Conservation (phyloP, 495 filamentous ascomycete genomes). For the Podospora pseudopauciseta region DNA sequence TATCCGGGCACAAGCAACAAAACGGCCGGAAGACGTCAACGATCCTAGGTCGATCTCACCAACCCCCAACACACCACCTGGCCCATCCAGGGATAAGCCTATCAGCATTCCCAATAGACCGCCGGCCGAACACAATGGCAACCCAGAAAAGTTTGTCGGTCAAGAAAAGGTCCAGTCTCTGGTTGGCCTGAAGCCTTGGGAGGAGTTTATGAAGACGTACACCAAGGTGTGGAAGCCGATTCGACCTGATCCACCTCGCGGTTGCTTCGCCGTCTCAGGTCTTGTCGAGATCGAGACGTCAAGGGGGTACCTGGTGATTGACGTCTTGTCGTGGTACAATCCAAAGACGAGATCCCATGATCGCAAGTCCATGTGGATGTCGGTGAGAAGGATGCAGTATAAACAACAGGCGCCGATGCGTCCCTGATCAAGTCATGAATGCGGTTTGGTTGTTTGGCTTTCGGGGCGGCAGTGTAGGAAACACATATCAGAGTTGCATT, state of each 20-base stretch:
- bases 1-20: conserved; percentile 32
- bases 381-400: conserved; percentile 14
- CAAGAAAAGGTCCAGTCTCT: conserved; percentile 10
- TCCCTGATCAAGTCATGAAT: neutral
- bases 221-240: conserved; percentile 42
- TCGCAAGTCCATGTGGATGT: conserved; percentile 12
- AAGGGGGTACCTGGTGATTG: conserved; percentile 38
- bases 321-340: conserved; percentile 32
- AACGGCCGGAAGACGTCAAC: conserved; percentile 28
- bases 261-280: conserved; percentile 61
- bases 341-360: conserved; percentile 25
- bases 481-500: neutral
- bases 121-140: neutral
- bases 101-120: conserved; percentile 8
- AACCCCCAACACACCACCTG: neutral
- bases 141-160: neutral
- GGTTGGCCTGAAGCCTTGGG: conserved; percentile 30
- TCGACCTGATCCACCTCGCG: conserved; percentile 52
- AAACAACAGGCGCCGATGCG: conserved; percentile 16
- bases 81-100: neutral
- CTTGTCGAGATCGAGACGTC: conserved; percentile 61
- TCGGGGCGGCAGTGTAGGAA: neutral
- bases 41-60: conserved; percentile 13
- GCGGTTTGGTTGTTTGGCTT: neutral
- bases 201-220: conserved; percentile 55